A percentile compares a stretch with the other conserved stretches of the same genome.
Conservation (phyloP, 23 red algal genomes). For the Porphyridium purpureum region DNA sequence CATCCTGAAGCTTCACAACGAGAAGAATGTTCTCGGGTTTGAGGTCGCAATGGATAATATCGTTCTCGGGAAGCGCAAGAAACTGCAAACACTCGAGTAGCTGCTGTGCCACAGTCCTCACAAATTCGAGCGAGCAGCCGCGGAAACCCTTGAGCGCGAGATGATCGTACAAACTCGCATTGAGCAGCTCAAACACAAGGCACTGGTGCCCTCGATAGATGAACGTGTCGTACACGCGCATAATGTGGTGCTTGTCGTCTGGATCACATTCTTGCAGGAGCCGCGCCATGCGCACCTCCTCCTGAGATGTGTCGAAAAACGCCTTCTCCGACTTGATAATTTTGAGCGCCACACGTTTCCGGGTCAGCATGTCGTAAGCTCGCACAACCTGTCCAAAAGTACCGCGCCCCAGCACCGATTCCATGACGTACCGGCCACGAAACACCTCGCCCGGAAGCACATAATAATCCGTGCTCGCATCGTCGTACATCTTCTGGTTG, state of each 20-base stretch:
- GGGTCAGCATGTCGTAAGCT: constrained; percentile 35
- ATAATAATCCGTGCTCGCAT: constrained; percentile 72
- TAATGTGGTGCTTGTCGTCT: constrained; percentile 46
- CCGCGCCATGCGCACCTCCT: constrained; percentile 60
- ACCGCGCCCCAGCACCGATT: constrained; percentile 58
- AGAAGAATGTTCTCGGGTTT: constrained; percentile 98
- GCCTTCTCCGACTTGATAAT: constrained; percentile 78
- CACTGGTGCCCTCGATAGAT: constrained; percentile 86
- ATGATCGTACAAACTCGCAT: constrained; percentile 76
- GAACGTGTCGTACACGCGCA: constrained; percentile 75
- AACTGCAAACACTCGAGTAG: constrained; percentile 68
- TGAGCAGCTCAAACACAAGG: constrained; percentile 85
- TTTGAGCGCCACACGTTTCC: constrained; percentile 75
- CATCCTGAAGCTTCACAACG: neutral
- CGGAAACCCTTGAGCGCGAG: constrained; percentile 55
- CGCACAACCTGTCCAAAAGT: constrained; percentile 84
- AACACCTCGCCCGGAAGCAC: constrained; percentile 51
- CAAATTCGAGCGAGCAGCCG: constrained; percentile 52
- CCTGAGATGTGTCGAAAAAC: constrained; percentile 64
- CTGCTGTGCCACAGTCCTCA: constrained; percentile 71
- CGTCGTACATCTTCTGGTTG: too few relatives aligned
- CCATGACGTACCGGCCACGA: constrained; percentile 56
- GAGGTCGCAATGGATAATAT: constrained; percentile 92
- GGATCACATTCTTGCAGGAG: constrained; percentile 44
- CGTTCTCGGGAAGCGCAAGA: constrained; percentile 34